Evolutionary conservation across 2,329 filamentous ascomycete genomes (phyloP), one percentile per base, ranked within the genome.

Genomic region (Microcyclospora tardicrescens): DNA sequence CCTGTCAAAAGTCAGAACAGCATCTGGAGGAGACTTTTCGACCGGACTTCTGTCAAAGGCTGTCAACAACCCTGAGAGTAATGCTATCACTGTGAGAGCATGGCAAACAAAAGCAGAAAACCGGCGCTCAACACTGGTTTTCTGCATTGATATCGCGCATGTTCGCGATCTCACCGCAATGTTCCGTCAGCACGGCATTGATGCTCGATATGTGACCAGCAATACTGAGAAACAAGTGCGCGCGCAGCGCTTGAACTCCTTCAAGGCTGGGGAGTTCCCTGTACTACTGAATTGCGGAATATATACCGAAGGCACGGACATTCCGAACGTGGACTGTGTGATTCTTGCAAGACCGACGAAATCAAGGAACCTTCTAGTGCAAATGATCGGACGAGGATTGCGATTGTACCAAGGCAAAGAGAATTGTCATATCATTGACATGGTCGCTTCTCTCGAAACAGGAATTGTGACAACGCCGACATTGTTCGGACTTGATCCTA

Each of bases 301-400:
- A 31, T 96, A 94, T 54, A 96, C 89, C 0, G 91, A 98, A 64
- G 91, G 91, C 2, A 98, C 91, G 1, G 91, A 98, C 54, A 94
- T 98, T 27, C 91, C 93, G 5, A 95, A 93, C 57, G 84, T 98
- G 48, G 91, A 98, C 63, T 96, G 91, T 55, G 75, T 98, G 16
- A 57, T 98, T 8, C 71, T 98, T 8, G 86, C 82, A 3, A 71
- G 91, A 16, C 91, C 91, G 0, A 98, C 91, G 1, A 79, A 80
- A 49, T 96, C 91, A 12, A 77, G 83, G n/a, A 96, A 95, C 51
- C 66, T 98, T 2, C 73, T 98, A 1, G 77, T 96, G 1, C 91
- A 98, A 61, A 98, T 98, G 91, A 94, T 98, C 44, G 91, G 91
- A 1, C 75, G 91, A 51, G 91, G 91, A 4, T 83, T 98, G 76